Base-by-base conservation (phyloP, 129 eudicot genomes). In the Rutidosis leptorrhynchoides region DNA sequence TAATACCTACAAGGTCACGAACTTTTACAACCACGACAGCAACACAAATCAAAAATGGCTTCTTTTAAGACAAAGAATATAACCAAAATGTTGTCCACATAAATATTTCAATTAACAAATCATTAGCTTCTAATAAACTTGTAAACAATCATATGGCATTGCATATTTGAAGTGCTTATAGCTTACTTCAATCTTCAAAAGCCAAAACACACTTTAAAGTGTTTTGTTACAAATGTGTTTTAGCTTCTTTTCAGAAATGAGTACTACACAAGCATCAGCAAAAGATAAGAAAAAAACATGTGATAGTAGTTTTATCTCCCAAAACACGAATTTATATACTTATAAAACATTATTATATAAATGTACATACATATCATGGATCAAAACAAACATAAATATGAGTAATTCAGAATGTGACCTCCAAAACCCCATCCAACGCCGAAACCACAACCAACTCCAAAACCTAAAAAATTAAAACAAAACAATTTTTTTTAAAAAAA, bases 361-460 rank as follows among this genome's bases (percentile, higher is more conserved):
- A 35, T 12, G 17, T n/a, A 23, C 30, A 68, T 19, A 0, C 48
- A 15, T 11, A 15, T 49, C 48, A 5, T 25, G 58, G 19, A 6
- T 19, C 45, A 37, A 11, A 2, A 37, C 16, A 37, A 2, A 37
- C 45, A 37, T 37, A 37, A 37, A 37, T 37, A 2, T 11, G 12
- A 11, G 58, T 10, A 35, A 7, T 26, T 35, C 56, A 33, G 52
- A 58, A 70, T 30, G 58, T n/a, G 14, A 87, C 95, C 95, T 87
- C 95, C 95, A 63, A 87, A 87, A 3, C 95, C 95, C 95, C 95
- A 87, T 59, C 95, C 95, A 52, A 87, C 75, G 25, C 95, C 95
- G 60, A 87, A 87, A 42, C 95, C 95, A 75, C 95, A 87, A 30
- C 95, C 95, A 54, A 80, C 75, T 2, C 95, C 95, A 27, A 84